Percentiles rank a stretch among this genome's conserved stretches.
Evolutionary conservation across 768 basidiomycete genomes (phyloP).

Genomic region (Termitomyces heimii): DNA sequence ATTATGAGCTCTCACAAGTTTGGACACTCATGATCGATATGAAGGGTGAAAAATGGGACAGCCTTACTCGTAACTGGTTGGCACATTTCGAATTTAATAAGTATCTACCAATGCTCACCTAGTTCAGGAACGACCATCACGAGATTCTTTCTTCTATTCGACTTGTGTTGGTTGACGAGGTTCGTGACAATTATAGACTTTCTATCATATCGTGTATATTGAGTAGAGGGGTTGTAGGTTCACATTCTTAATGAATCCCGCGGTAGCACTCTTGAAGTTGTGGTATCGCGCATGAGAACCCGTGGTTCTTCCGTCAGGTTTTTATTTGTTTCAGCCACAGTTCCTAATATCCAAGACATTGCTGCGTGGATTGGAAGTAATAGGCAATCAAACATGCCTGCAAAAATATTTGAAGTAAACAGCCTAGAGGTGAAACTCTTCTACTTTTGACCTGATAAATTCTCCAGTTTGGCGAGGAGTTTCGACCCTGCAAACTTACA

Average conservation of each 20-base stretch:
- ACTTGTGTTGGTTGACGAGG: constrained; percentile 91
- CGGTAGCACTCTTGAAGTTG: constrained; percentile 90
- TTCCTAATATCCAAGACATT: constrained; percentile 89
- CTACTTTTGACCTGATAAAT: not conserved
- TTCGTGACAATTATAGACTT: constrained; percentile 19
- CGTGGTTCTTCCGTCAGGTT: constrained; percentile 71
- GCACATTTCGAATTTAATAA: not conserved
- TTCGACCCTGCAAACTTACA: constrained; percentile 76
- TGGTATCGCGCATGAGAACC: constrained; percentile 89
- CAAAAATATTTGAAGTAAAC: constrained; percentile 63
- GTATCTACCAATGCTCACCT: not conserved
- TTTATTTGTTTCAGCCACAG: constrained; percentile 87
- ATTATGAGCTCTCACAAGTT: not conserved
- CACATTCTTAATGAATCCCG: constrained; percentile 89
- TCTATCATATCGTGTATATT: not conserved
- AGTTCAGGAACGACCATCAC: constrained; percentile 52
- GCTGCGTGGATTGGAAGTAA: constrained; percentile 76
- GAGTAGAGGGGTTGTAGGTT: constrained; percentile 44
- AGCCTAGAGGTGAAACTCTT: not conserved
- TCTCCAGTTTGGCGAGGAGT: constrained; percentile 86
- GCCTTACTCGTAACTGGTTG: constrained; percentile 83
- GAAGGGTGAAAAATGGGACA: constrained; percentile 96
- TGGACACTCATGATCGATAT: not conserved
- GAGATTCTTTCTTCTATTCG: constrained; percentile 64
- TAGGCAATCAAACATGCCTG: constrained; percentile 31